Base-by-base conservation (phyloP, 164 flowering plant species). In the Chloranthus sessilifolius region DNA sequence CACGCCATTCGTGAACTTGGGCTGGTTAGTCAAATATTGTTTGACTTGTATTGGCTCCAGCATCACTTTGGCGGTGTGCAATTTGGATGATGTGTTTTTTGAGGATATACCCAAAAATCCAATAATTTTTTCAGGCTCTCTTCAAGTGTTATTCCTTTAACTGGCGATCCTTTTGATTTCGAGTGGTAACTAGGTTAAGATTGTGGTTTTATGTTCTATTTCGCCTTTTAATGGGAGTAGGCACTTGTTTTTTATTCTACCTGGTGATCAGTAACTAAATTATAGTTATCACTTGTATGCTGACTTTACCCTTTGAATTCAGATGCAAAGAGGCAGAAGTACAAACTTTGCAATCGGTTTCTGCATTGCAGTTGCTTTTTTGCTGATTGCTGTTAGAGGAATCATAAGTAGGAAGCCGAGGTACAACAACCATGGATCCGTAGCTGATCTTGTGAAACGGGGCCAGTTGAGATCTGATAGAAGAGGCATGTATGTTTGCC, bases 391-490 rank as follows among this genome's bases (percentile, higher is more conserved):
- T 20, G 63, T 75, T 29, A 77, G 82, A 73, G 66, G 59, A 39
- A 70, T 58, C 53, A 47, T 64, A 21, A 58, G 36, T 38, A 79
- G 74, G 66, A 80, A 67, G 59, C 53, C 72, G 26, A 78, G 73
- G 44, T 12, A 65, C 45, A 68, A 55, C 37, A 72, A 59, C 45
- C 78, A 82, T 53, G 99, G 99, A 30, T 77, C 99, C 52, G 94
- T 92, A 2, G 95, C 85, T 50, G 95, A 92, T 73, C 95, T 88
- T 65, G 95, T 92, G 27, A 80, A 88, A 51, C 89, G 96, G 47
- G 96, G 99, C 20, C 99, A 88, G 70, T 64, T 92, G 52, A 79
- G 84, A 75, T 86, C 95, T 52, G 96, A 92, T 84, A 86, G 85
- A 78, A 81, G 96, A 88, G 96, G 99, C 96, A 88, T 92, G 99